These are phyloP conservation scores for Toxicodendron radicans DNA, from an alignment of 345 rosid species.

Conservation along the genomic window DNA sequence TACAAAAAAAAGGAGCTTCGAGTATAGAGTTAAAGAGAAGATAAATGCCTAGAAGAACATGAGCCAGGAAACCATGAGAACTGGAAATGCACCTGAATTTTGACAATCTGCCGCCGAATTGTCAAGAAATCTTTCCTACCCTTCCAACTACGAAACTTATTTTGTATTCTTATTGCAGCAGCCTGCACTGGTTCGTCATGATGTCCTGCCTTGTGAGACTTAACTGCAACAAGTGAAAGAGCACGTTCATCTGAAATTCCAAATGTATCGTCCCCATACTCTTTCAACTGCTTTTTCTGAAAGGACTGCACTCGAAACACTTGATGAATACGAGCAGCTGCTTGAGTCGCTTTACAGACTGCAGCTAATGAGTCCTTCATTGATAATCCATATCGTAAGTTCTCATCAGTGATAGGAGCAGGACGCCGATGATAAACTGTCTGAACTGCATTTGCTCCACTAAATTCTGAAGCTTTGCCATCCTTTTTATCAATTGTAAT, in stretches of 20 bases:
- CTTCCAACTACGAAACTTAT: slow-evolving; percentile 86
- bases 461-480: not conserved
- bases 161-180: slow-evolving; percentile 84
- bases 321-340: slow-evolving; percentile 87
- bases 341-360: slow-evolving; percentile 81
- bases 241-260: slow-evolving; percentile 68
- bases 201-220: slow-evolving; percentile 51
- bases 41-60: not conserved
- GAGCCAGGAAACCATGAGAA: not conserved
- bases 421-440: slow-evolving; percentile 36
- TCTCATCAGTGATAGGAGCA: slow-evolving; percentile 35
- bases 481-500: slow-evolving; percentile 54
- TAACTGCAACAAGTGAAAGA: slow-evolving; percentile 65
- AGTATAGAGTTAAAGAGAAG: not conserved
- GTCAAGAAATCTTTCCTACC: slow-evolving; percentile 80
- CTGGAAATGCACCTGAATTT: slow-evolving; percentile 63
- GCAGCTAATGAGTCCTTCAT: slow-evolving; percentile 79
- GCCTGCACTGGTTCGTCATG: slow-evolving; percentile 63
- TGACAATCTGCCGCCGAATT: slow-evolving; percentile 73
- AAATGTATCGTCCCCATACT: slow-evolving; percentile 49
- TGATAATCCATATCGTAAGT: slow-evolving; percentile 41
- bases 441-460: slow-evolving; percentile 20
- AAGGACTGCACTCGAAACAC: slow-evolving; percentile 91
- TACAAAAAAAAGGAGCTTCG: slow-evolving; percentile 4
- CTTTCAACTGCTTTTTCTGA: slow-evolving; percentile 75